Evolutionary conservation across 2,329 filamentous ascomycete genomes (phyloP).

Genomic region (Scopulariopsis brevicaulis): DNA sequence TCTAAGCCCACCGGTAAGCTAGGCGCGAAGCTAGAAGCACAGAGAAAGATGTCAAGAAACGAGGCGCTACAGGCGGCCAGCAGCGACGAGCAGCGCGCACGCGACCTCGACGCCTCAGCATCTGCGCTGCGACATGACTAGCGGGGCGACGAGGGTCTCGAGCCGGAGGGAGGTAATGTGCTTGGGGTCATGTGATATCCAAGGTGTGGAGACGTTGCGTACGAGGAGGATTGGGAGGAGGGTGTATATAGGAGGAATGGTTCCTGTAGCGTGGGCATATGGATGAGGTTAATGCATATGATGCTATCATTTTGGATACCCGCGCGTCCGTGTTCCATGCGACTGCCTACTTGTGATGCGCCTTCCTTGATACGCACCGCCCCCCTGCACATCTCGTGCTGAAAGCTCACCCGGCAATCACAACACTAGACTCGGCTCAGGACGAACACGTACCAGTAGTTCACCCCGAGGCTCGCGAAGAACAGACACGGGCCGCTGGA

Average conservation of each 20-base stretch:
- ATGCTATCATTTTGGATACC: too few species aligned
- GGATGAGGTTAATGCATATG: too few species aligned
- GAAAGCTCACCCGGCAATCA: too few species aligned
- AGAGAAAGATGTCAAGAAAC: constrained; percentile 61
- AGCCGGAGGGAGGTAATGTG: not conserved
- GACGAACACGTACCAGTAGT: too few species aligned
- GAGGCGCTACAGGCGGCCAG: constrained; percentile 60
- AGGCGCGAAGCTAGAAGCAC: constrained; percentile 56
- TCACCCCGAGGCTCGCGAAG: too few species aligned
- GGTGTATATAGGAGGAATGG: not conserved
- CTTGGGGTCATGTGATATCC: not conserved
- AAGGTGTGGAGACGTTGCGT: not conserved
- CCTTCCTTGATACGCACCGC: too few species aligned
- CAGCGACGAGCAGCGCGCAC: constrained; percentile 48
- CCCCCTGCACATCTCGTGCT: too few species aligned
- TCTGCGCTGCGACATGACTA: constrained; percentile 22
- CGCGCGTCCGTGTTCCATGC: too few species aligned
- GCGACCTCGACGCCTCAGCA: constrained; percentile 54
- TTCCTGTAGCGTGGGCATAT: too few species aligned
- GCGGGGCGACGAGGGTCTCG: not conserved
- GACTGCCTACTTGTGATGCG: too few species aligned
- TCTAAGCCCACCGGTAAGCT: constrained; percentile 56
- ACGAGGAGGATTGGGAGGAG: not conserved
- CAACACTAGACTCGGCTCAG: too few species aligned
- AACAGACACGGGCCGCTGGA: too few species aligned